Evolutionary conservation across 2,329 filamentous ascomycete species (phyloP).

Genomic region (Diaporthe caulivora): DNA sequence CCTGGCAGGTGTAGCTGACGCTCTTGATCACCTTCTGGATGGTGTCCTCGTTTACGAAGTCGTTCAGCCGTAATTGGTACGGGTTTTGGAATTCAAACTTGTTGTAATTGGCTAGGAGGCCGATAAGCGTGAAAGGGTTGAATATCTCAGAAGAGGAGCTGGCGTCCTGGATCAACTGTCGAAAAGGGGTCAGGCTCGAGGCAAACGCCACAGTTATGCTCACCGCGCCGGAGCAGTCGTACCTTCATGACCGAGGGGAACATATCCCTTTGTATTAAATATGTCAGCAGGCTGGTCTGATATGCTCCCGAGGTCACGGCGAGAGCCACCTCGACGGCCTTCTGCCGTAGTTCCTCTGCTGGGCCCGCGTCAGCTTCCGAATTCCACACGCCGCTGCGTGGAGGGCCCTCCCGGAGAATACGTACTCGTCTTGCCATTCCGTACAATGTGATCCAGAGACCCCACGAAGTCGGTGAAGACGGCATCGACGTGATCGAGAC

Average conservation of each 20-base stretch:
- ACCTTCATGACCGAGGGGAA: constrained; percentile 97
- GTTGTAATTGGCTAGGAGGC: constrained; percentile 95
- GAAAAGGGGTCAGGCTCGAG: constrained; percentile 12
- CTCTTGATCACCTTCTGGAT: constrained; percentile 86
- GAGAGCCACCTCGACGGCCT: constrained; percentile 84
- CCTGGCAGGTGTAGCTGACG: constrained; percentile 78
- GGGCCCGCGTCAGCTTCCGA: constrained; percentile 44
- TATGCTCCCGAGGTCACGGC: constrained; percentile 94
- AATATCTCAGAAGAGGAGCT: constrained; percentile 73
- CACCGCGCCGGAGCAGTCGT: constrained; percentile 41
- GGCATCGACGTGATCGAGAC: constrained; percentile 87
- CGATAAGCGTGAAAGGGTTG: constrained; percentile 84
- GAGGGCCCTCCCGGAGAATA: not conserved
- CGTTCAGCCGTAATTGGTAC: constrained; percentile 89
- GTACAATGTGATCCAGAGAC: constrained; percentile 84
- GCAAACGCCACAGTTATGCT: not conserved
- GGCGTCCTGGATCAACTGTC: constrained; percentile 83
- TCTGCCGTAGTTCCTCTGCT: constrained; percentile 79
- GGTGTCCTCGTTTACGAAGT: constrained; percentile 92
- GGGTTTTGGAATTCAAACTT: constrained; percentile 99
- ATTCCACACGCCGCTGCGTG: not conserved
- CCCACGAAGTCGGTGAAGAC: constrained; percentile 91
- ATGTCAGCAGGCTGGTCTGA: constrained; percentile 92
- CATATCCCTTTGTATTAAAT: constrained; percentile 93
- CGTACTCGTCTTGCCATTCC: constrained; percentile 76